Evolutionary conservation across 352 stramenopile species (phyloP).

Genomic region (Pythium inflatum): DNA sequence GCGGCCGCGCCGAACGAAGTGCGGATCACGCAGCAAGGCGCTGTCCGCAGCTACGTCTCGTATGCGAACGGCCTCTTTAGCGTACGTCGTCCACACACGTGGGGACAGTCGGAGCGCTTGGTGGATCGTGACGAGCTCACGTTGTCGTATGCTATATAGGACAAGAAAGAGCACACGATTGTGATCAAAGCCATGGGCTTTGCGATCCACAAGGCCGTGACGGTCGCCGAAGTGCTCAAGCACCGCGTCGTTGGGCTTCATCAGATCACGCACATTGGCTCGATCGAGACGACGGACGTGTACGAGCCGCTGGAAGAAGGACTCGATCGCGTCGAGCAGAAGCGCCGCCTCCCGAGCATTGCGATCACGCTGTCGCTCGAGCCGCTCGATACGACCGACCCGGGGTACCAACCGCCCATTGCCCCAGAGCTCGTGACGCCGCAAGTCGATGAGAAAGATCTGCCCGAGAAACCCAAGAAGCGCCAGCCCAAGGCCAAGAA

Average conservation of each 20-base stretch:
- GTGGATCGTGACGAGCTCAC: too few species aligned
- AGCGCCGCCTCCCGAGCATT: constrained; percentile 74
- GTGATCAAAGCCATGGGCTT: constrained; percentile 85
- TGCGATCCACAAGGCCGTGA: constrained; percentile 86
- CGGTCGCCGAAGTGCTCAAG: constrained; percentile 84
- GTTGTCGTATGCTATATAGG: constrained; percentile 40
- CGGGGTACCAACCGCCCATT: constrained; percentile 78
- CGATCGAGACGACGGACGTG: constrained; percentile 78
- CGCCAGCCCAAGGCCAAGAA: constrained; percentile 33
- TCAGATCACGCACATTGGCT: constrained; percentile 79
- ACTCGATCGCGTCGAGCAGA: constrained; percentile 77
- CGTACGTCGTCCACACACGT: constrained; percentile 35
- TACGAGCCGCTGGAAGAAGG: constrained; percentile 88
- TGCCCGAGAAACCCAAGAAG: constrained; percentile 36
- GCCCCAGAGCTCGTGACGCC: constrained; percentile 52
- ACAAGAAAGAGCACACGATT: constrained; percentile 64
- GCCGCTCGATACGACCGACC: constrained; percentile 53
- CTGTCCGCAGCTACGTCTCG: constrained; percentile 81
- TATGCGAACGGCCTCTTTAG: constrained; percentile 77
- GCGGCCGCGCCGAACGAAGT: constrained; percentile 72
- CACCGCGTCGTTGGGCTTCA: constrained; percentile 72
- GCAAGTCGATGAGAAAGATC: constrained; percentile 40
- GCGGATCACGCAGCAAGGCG: constrained; percentile 83
- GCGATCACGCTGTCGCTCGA: constrained; percentile 77
- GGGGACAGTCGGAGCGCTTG: too few species aligned